phyloP scores from a whole-genome alignment of 352 stramenopile species.

The Blastocystis sp. region DNA sequence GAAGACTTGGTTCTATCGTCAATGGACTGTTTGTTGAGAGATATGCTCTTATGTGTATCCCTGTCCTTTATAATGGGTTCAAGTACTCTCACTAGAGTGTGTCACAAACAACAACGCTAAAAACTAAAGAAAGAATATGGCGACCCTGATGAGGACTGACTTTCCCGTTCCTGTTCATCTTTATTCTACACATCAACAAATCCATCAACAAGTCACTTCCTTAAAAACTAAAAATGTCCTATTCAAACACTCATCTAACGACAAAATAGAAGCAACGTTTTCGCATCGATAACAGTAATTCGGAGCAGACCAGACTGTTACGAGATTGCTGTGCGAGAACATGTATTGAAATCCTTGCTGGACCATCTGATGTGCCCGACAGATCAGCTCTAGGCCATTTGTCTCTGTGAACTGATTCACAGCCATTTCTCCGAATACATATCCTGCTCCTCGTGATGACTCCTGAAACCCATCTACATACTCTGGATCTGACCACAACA shows the following conservation, averaged over 20 bases:
- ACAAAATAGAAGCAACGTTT: conserved; percentile 95
- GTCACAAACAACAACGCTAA: conserved; percentile 56
- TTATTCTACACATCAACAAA: conserved; percentile 33
- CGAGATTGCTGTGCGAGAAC: conserved; percentile 79
- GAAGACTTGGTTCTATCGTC: conserved; percentile 75
- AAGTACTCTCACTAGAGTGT: too few species aligned
- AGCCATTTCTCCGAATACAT: conserved; percentile 81
- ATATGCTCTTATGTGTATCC: too few species aligned
- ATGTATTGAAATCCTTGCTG: conserved; percentile 87
- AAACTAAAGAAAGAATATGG: conserved; percentile 57
- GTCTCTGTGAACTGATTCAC: conserved; percentile 84
- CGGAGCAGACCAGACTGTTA: conserved; percentile 96
- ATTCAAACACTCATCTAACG: conserved; percentile 91
- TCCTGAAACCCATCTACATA: conserved; percentile 86
- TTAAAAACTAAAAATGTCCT: conserved; percentile 70
- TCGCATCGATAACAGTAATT: conserved; percentile 98
- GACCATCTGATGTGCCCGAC: conserved; percentile 82
- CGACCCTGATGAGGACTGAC: conserved; percentile 1
- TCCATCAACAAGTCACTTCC: background rate
- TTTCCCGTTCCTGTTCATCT: conserved; percentile 47
- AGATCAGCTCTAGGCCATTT: conserved; percentile 83
- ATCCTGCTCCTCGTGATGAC: conserved; percentile 81
- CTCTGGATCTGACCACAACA: conserved; percentile 89
- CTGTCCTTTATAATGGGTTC: too few species aligned
- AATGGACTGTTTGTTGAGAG: too few species aligned